Percentiles rank a stretch among this genome's conserved stretches.
These are phyloP conservation scores for Alectoria sarmentosa DNA, from an alignment of 495 filamentous ascomycete genomes.

Conservation along the genomic window DNA sequence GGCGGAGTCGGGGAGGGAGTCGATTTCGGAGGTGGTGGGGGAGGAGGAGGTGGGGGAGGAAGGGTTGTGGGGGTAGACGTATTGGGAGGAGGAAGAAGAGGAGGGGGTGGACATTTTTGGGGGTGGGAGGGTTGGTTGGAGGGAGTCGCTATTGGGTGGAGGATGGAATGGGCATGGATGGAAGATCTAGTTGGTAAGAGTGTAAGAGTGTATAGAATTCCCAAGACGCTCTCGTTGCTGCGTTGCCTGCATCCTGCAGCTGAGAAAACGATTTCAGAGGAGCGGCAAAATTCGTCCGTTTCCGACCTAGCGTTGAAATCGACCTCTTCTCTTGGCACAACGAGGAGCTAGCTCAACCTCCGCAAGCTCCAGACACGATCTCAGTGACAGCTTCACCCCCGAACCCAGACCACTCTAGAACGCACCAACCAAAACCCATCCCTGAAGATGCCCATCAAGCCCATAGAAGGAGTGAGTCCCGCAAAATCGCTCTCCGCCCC, in stretches of 20 bases:
- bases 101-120: conserved; percentile 13
- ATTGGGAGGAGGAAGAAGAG: conserved; percentile 25
- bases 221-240: too few species aligned
- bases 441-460: conserved; percentile 41
- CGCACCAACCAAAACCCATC: not conserved
- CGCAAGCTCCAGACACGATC: too few species aligned
- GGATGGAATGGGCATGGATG: too few species aligned
- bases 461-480: conserved; percentile 48
- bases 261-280: not conserved
- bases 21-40: conserved; percentile 39
- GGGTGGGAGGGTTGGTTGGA: not conserved
- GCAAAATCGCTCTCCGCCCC: not conserved
- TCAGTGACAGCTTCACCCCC: not conserved
- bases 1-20: conserved; percentile 43
- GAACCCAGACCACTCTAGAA: too few species aligned
- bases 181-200: too few species aligned
- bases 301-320: not conserved
- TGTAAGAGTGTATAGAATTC: too few species aligned
- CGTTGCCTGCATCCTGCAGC: too few species aligned
- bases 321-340: not conserved
- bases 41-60: conserved; percentile 41
- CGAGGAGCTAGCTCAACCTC: conserved; percentile 7
- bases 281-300: not conserved
- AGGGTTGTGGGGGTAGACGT: conserved; percentile 31
- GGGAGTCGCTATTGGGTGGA: too few species aligned